Conservation (phyloP, 345 rosid species). For the Laguncularia racemosa region DNA sequence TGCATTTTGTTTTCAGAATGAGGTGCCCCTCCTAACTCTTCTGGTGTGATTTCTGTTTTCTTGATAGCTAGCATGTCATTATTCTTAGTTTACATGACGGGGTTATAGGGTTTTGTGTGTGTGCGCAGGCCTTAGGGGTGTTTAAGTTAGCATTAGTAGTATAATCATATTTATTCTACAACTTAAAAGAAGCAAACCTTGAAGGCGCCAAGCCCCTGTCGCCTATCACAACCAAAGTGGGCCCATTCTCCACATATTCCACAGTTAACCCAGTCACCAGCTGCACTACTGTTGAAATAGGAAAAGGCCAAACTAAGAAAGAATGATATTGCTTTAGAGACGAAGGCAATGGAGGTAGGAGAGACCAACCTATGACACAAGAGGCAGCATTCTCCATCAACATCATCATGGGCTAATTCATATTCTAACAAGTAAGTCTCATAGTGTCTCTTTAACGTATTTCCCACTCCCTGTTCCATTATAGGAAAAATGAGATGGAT, state of each 20-base stretch:
- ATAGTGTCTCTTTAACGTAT: slow-evolving; percentile 87
- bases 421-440: slow-evolving; percentile 95
- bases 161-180: not conserved
- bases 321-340: not conserved
- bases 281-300: slow-evolving; percentile 77
- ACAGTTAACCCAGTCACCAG: slow-evolving; percentile 99
- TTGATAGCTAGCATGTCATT: no score
- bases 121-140: no score
- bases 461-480: slow-evolving; percentile 79
- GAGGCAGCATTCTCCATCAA: slow-evolving; percentile 97
- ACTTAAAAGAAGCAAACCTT: slow-evolving; percentile 39
- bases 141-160: no score
- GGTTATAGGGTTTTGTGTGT: no score
- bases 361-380: slow-evolving; percentile 75
- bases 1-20: no score
- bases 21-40: no score
- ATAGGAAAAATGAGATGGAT: slow-evolving; percentile 1
- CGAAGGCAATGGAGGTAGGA: not conserved
- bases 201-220: slow-evolving; percentile 97
- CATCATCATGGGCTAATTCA: slow-evolving; percentile 97
- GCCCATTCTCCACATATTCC: slow-evolving; percentile 99
- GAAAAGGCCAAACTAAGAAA: slow-evolving; percentile 15
- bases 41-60: no score
- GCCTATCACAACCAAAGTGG: slow-evolving; percentile 96
- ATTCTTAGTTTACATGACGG: no score